Base-by-base conservation (phyloP, 495 filamentous ascomycete genomes). In the Neurospora discreta region DNA sequence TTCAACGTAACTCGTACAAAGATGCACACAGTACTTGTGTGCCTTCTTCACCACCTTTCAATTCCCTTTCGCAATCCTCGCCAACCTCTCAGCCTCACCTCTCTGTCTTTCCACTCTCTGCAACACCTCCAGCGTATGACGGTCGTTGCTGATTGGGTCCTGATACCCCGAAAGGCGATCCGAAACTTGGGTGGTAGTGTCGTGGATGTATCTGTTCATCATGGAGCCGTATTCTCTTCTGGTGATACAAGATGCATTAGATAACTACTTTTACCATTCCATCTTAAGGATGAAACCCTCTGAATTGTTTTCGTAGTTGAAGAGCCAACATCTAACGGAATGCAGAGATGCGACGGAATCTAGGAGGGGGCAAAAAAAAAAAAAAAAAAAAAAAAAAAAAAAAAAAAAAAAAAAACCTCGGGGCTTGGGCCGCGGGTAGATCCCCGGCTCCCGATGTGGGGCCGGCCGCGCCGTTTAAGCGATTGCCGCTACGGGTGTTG, bases 151-250 rank as follows among this genome's bases (percentile, higher is more conserved):
- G 6, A 65, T 65, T 0, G n/a, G 16, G 36, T 39, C 10, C 69
- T 73, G 72, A 30, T 69, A 46, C 13, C 72, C 72, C 6, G 70
- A 68, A n/a, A 71, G 23, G 11, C 69, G 52, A 18, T 73, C 72
- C 13, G 44, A 36, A n/a, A 73, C 38, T 20, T 65, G 52, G 3
- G 6, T 39, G 30, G 69, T 68, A 7, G 69, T 71, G 30, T 73
- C 69, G 60, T 73, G 67, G 8, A 73, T 39, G 39, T 73, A 73
- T 26, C 69, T 26, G 43, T 68, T n/a, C 60, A 43, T 73, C 58
- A 71, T 73, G 15, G 68, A 0, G 20, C 69, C 72, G 16, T 40
- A 1, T 7, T 33, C 26, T 65, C 26, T 65, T 65, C 26, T 58
- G 23, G 10, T 58, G 6, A 23, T 33, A 16, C 23, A 16, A 36